A percentile compares a stretch with the other conserved stretches of the same genome.
phyloP scores from a whole-genome alignment of 2,329 filamentous ascomycete species.

The Rugonectria rugulosa region DNA sequence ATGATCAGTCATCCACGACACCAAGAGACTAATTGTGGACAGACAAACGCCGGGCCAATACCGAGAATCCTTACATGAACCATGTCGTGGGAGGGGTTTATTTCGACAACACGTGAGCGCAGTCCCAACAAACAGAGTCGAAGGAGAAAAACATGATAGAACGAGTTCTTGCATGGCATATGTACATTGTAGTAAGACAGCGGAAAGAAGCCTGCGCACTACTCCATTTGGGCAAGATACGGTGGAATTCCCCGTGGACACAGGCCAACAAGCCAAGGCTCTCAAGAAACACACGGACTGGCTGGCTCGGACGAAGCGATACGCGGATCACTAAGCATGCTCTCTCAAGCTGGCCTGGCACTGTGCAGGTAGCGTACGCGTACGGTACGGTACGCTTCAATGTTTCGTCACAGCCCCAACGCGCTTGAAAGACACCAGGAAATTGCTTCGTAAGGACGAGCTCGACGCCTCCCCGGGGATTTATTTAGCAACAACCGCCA shows the following conservation, averaged over 20 bases:
- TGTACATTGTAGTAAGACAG: too few species aligned
- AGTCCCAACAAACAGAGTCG: background rate
- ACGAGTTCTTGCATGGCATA: too few species aligned
- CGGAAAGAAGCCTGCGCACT: too few species aligned
- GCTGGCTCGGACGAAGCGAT: constrained; percentile 8
- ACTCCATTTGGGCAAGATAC: too few species aligned
- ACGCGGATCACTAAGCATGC: constrained; percentile 2
- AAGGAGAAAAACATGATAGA: background rate
- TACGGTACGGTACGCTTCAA: background rate
- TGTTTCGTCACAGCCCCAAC: too few species aligned
- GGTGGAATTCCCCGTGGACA: too few species aligned
- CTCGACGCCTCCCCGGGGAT: constrained; percentile 23
- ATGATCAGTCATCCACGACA: constrained; percentile 8
- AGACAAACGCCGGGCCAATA: constrained; percentile 21
- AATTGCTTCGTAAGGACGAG: background rate
- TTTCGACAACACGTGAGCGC: constrained; percentile 9
- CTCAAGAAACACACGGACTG: background rate
- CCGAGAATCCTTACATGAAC: constrained; percentile 29
- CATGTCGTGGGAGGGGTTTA: constrained; percentile 23
- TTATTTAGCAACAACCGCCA: constrained; percentile 31
- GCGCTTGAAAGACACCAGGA: background rate
- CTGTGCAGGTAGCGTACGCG: constrained; percentile 6
- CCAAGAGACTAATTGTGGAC: background rate
- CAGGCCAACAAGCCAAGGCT: background rate
- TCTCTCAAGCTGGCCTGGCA: too few species aligned